Conservation (phyloP, 495 filamentous ascomycete species). For the Apiosordaria backusii region DNA sequence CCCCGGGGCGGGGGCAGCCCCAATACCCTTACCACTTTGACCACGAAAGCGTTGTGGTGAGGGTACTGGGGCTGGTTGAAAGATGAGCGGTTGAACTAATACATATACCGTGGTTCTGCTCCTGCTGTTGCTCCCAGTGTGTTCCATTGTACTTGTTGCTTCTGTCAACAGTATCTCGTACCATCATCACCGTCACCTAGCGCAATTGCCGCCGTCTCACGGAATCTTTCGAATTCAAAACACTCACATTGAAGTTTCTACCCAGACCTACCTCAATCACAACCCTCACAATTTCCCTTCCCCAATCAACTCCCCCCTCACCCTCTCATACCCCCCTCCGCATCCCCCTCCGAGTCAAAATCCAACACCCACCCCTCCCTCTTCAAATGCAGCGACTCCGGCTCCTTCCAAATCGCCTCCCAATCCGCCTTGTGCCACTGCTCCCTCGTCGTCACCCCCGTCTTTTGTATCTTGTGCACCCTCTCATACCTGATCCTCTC, state of each 20-base stretch:
- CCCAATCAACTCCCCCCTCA: not conserved
- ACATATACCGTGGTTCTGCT: not conserved
- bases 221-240: too few species aligned
- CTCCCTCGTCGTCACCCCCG: constrained; percentile 54
- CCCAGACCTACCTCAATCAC: too few species aligned
- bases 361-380: constrained; percentile 58
- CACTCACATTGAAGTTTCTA: too few species aligned
- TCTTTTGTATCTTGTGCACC: constrained; percentile 55
- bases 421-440: constrained; percentile 62
- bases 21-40: not conserved
- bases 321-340: constrained; percentile 12
- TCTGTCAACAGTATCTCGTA: too few species aligned
- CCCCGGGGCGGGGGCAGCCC: not conserved
- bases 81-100: too few species aligned
- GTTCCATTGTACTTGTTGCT: too few species aligned
- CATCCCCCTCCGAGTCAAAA: constrained; percentile 61
- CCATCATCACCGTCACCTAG: not conserved
- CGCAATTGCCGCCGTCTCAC: too few species aligned
- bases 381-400: constrained; percentile 51
- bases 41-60: too few species aligned
- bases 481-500: constrained; percentile 52
- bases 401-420: constrained; percentile 54
- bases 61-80: too few species aligned
- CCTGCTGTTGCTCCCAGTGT: not conserved
- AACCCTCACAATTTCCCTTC: not conserved